phyloP scores from a whole-genome alignment of 495 filamentous ascomycete genomes.

The Elaphomyces granulatus region DNA sequence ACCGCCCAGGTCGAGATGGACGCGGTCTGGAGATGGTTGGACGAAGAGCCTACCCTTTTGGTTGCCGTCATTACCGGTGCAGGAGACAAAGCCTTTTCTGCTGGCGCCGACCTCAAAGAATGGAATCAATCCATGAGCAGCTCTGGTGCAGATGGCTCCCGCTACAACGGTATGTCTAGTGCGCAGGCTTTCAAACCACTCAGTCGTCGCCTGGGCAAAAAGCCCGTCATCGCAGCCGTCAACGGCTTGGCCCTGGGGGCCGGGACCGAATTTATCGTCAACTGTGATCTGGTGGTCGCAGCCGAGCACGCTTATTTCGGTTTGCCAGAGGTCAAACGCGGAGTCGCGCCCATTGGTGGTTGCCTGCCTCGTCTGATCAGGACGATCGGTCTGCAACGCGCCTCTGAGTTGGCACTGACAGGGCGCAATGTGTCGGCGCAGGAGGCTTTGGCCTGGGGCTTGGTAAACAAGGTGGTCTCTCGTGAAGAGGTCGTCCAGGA shows the following conservation, averaged over 20 bases:
- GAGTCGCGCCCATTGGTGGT: slow-evolving; percentile 56
- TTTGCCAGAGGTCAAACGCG: slow-evolving; percentile 54
- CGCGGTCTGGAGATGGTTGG: slow-evolving; percentile 41
- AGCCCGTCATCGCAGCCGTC: slow-evolving; percentile 59
- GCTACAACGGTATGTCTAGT: neutral
- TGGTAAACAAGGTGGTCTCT: slow-evolving; percentile 51
- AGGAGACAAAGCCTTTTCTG: slow-evolving; percentile 41
- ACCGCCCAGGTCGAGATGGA: slow-evolving; percentile 38
- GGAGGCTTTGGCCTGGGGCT: slow-evolving; percentile 52
- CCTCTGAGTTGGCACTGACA: slow-evolving; percentile 55
- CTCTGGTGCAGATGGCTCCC: no score
- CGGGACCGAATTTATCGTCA: slow-evolving; percentile 57
- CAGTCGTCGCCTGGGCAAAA: slow-evolving; percentile 29
- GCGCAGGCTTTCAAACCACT: neutral
- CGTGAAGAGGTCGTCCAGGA: slow-evolving; percentile 13
- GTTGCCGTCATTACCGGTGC: slow-evolving; percentile 42
- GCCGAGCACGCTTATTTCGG: slow-evolving; percentile 38
- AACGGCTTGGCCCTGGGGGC: slow-evolving; percentile 65
- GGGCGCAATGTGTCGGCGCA: slow-evolving; percentile 41
- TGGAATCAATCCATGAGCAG: neutral
- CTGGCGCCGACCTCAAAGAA: slow-evolving; percentile 44
- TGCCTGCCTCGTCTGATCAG: slow-evolving; percentile 57
- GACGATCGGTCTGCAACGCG: slow-evolving; percentile 51
- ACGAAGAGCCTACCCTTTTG: slow-evolving; percentile 37
- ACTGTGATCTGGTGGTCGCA: slow-evolving; percentile 56